phyloP scores from a whole-genome alignment of 345 rosid species.

The Gossypium anomalum region DNA sequence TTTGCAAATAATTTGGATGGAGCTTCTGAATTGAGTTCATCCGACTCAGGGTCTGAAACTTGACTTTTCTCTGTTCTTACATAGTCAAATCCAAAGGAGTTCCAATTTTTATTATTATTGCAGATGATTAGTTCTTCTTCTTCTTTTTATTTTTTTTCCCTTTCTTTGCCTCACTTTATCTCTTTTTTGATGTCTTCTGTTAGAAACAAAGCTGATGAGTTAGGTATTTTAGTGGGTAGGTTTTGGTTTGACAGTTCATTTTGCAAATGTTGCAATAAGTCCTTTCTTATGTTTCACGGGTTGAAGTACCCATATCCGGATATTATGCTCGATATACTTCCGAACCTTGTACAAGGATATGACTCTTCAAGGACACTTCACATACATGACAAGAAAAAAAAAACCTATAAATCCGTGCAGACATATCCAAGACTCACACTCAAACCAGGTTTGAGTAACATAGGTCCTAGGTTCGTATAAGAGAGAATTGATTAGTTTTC shows the following conservation, averaged over 20 bases:
- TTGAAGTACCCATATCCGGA: no score
- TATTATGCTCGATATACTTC: no score
- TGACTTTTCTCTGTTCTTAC: slow-evolving; percentile 21
- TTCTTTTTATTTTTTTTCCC: not conserved
- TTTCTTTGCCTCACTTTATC: no score
- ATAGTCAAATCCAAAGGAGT: slow-evolving; percentile 26
- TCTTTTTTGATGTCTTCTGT: not conserved
- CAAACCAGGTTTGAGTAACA: no score
- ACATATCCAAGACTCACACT: no score
- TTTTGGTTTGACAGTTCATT: slow-evolving; percentile 36
- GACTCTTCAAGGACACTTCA: no score
- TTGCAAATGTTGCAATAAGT: slow-evolving; percentile 63
- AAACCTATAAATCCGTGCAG: no score
- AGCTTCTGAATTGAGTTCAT: slow-evolving; percentile 35
- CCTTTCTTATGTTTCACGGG: slow-evolving; percentile 5
- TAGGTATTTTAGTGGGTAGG: slow-evolving; percentile 20
- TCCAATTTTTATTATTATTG: slow-evolving; percentile 39
- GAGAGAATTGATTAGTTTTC: slow-evolving; percentile 27
- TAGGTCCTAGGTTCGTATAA: not conserved
- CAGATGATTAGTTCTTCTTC: slow-evolving; percentile 39
- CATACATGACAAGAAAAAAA: no score
- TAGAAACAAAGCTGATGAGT: slow-evolving; percentile 2
- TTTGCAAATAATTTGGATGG: slow-evolving; percentile 31
- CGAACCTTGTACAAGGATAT: no score
- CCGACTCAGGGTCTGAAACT: slow-evolving; percentile 36